Evolutionary conservation across 352 stramenopile species (phyloP), one percentile per base, ranked within the genome.

Genomic region (Pythium aquatile): DNA sequence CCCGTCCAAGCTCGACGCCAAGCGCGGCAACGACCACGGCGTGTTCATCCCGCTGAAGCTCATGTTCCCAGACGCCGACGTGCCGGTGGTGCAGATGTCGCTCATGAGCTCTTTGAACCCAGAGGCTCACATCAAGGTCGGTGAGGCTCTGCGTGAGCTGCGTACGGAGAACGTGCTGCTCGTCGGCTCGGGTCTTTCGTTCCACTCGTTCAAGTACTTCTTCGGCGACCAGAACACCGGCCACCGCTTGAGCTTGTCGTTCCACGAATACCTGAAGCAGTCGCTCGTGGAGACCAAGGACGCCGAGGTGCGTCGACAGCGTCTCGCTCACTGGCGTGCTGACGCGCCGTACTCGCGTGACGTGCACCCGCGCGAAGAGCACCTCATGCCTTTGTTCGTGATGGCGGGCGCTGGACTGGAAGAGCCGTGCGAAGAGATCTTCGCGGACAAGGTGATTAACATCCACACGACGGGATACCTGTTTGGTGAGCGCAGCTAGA

Each of bases 31-130:
- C 55, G 93, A 98, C 72, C 93, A 97, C 78, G 91, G 93, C 14
- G 77, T 94, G 5, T 98, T 97, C 65, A 78, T 98, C 17, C 91
- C 91, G 8, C 77, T 98, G 57, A 85, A 93, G 60, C 48, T 97
- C 24, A 91, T 97, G 66, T 90, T 85, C 54, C 88, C 90, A 3
- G 69, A 94, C 28, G 89, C 85, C 11, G 79, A 97, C 60, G 87
- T 97, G 32, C 92, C 92, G 2, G 79, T 97, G 20, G 20, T 24
- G 20, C 20, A 63, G 47, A 63, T 97, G 46, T 96, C 84, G 13
- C 77, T 97, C 48, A 79, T 85, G 54, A 69, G 58, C 33, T 80
- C 76, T 53, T 71, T 92, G 5, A 75, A 83, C 61, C 59, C 81
- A 9, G 69, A 64, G 8, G 67, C 69, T 11, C 83, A 96, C 66